Conservation (phyloP, 768 basidiomycete species). For the Tulasnella sp. region DNA sequence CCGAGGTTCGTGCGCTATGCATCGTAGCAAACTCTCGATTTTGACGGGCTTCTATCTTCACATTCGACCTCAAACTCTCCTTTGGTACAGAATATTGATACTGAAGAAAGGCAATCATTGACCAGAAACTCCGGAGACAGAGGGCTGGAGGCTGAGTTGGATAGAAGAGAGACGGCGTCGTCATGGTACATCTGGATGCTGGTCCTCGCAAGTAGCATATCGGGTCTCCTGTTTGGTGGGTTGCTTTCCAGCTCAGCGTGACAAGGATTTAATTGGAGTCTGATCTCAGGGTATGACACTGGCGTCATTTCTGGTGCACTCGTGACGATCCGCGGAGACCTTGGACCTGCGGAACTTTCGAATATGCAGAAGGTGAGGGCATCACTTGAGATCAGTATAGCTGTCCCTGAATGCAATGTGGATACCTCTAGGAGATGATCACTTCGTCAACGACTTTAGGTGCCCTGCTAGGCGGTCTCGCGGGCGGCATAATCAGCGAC, state of each 20-base stretch:
- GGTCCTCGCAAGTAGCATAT: constrained; percentile 61
- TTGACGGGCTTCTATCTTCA: background rate
- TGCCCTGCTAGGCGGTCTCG: constrained; percentile 62
- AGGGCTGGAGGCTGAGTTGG: background rate
- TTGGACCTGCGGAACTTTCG: constrained; percentile 46
- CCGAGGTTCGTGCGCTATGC: background rate
- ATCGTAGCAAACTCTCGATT: background rate
- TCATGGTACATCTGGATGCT: constrained; percentile 72
- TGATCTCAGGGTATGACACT: constrained; percentile 59
- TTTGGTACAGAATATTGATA: background rate
- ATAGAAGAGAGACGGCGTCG: background rate
- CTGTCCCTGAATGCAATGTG: background rate
- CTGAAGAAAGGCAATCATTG: background rate
- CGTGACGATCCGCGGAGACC: constrained; percentile 55
- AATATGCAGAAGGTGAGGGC: constrained; percentile 47
- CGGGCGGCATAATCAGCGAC: constrained; percentile 58
- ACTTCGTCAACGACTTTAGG: constrained; percentile 70
- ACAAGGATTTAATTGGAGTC: background rate
- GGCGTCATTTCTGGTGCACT: constrained; percentile 74
- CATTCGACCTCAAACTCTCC: background rate
- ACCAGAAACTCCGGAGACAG: background rate
- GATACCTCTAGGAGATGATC: constrained; percentile 51
- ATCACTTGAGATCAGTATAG: background rate
- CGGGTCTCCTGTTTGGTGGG: constrained; percentile 64
- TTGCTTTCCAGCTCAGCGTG: background rate